Evolutionary conservation across 2,329 filamentous ascomycete genomes (phyloP), one percentile per base, ranked within the genome.

Genomic region (Macrophomina tecta): DNA sequence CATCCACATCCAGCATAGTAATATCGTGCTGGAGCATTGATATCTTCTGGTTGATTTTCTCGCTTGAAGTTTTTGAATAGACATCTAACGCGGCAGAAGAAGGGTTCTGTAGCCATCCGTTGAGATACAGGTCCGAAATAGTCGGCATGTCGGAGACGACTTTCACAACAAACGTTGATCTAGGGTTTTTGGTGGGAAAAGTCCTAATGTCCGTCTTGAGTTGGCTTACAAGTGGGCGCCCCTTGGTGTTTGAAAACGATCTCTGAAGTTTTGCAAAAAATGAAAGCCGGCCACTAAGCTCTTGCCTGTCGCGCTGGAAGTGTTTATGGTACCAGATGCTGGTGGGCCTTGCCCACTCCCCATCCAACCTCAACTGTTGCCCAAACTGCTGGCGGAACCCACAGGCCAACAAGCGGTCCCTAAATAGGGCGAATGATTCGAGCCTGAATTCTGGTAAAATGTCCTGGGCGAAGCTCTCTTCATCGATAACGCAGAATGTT

Each of bases 1-100:
- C 75, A 49, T 77, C 76, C 0, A 77, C 75, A 30, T 72, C 70
- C 3, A 79, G 38, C n/a, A 69, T 70, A 0, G 75, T 77, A 6
- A 79, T 61, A 36, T 78, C 74, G 55, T 75, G 69, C 49, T 69
- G 70, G 45, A 72, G 72, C 45, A 77, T 73, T 1, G 73, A 75
- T 16, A 78, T 70, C 5, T 73, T 68, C 18, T 69, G 69, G 11
- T 78, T 78, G 68, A 76, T 74, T 1, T 65, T 30, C 66, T 74
- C 73, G 28, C 75, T 76, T 3, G 75, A 72, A 9, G 69, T 68
- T 36, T 73, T 75, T 73, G 74, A 52, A 74, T 73, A 12, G 69
- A 67, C 28, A 73, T 74, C 32, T 72, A 42, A 1, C n/a, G 16
- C n/a, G 28, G 23, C 32, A 14, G 11, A 9, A 9, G 6, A 14